Conservation (phyloP, 257 asterid species). For the Vinca minor region DNA sequence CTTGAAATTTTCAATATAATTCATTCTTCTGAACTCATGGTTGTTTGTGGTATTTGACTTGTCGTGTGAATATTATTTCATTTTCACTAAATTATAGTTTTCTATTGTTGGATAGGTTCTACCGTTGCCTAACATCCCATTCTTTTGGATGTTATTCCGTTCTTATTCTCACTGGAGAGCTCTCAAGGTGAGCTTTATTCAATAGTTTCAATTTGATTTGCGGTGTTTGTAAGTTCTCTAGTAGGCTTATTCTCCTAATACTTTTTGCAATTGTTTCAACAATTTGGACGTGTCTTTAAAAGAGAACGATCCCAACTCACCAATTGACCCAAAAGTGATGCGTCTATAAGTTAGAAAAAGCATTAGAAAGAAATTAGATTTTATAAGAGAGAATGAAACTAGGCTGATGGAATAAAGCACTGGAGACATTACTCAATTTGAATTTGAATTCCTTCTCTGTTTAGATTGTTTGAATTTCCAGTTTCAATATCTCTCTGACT, state of each 20-base stretch:
- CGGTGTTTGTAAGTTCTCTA: not conserved
- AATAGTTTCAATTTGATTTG: conserved; percentile 2
- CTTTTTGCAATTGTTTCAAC: not conserved
- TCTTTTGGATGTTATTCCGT: conserved; percentile 93
- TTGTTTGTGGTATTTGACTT: not conserved
- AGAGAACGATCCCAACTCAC: not conserved
- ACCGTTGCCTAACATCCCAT: conserved; percentile 93
- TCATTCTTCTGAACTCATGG: not conserved
- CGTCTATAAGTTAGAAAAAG: not conserved
- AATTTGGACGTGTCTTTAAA: not conserved
- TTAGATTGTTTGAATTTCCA: not conserved
- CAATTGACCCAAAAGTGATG: not conserved
- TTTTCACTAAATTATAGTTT: conserved; percentile 7
- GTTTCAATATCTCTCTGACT: not conserved
- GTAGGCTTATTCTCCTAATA: not conserved
- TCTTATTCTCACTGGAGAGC: conserved; percentile 99
- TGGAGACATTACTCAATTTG: not conserved
- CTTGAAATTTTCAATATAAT: not conserved
- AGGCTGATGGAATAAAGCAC: not conserved
- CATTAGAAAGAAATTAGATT: not conserved
- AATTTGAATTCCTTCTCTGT: no score
- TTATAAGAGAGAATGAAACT: not conserved
- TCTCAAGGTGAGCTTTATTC: conserved; percentile 51
- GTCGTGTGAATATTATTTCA: not conserved
- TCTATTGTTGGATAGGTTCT: conserved; percentile 49